A percentile compares a stretch with the other conserved stretches of the same genome.
Conservation (phyloP, 2,329 filamentous ascomycete genomes). For the Ascosphaera aggregata region DNA sequence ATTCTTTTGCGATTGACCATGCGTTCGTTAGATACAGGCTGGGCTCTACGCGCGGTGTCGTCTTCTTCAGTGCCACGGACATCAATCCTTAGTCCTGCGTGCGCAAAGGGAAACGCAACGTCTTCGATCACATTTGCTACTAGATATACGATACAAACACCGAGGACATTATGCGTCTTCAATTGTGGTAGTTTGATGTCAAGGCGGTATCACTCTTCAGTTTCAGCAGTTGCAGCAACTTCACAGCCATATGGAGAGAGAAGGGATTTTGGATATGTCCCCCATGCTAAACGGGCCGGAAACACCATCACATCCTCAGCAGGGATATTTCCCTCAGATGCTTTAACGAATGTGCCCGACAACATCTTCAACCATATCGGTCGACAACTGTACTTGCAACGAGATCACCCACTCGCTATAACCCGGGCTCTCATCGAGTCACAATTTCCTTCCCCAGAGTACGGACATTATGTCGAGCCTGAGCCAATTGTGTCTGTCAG, state of each 20-base stretch:
- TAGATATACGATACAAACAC: neutral
- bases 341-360: conserved; percentile 64
- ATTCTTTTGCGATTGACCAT: no score
- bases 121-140: neutral
- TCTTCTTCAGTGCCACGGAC: conserved; percentile 5
- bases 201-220: neutral
- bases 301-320: conserved; percentile 33
- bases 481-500: conserved; percentile 62
- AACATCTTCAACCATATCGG: conserved; percentile 53
- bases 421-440: conserved; percentile 85
- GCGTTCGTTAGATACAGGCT: conserved; percentile 17
- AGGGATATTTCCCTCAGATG: conserved; percentile 41
- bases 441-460: conserved; percentile 51
- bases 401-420: conserved; percentile 73
- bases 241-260: conserved; percentile 1
- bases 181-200: conserved; percentile 7
- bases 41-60: conserved; percentile 15
- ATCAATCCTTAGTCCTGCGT: neutral
- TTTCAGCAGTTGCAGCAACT: neutral
- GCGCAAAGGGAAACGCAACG: neutral
- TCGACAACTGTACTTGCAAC: conserved; percentile 68
- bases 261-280: neutral
- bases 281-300: conserved; percentile 6
- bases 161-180: neutral
- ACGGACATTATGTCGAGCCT: conserved; percentile 53